phyloP scores from a whole-genome alignment of 2,329 filamentous ascomycete species.

The Zymoseptoria tritici region DNA sequence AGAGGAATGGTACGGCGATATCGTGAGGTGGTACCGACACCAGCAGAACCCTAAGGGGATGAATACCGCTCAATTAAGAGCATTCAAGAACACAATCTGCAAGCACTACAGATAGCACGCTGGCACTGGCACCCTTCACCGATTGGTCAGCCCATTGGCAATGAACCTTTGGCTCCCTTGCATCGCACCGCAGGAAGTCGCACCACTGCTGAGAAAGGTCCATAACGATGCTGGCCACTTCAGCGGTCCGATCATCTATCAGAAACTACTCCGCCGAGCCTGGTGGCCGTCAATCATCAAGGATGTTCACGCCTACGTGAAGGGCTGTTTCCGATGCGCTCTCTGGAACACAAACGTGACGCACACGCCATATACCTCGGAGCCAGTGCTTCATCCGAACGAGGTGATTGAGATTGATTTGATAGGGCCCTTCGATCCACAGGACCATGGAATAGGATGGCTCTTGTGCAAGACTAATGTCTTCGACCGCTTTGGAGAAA shows the following conservation, averaged over 20 bases:
- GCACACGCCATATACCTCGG: no score
- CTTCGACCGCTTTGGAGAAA: neutral
- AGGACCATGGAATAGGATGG: no score
- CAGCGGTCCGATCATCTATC: neutral
- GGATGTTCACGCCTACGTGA: neutral
- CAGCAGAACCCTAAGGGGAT: neutral
- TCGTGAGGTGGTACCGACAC: neutral
- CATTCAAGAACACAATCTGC: neutral
- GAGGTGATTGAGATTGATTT: no score
- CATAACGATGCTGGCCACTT: neutral
- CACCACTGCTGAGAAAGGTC: neutral
- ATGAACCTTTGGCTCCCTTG: neutral
- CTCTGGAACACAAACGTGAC: no score
- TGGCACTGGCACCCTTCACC: no score
- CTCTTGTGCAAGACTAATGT: neutral
- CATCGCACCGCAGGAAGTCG: neutral
- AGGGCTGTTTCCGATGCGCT: neutral
- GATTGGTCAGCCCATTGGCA: no score
- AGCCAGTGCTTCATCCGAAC: no score
- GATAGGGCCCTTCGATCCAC: no score
- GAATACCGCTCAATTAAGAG: neutral
- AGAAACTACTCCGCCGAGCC: neutral
- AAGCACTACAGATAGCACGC: no score
- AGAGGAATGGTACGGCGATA: neutral
- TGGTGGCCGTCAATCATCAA: neutral